Evolutionary conservation across 1,284 basidiomycete genomes (phyloP), one percentile per base, ranked within the genome.

Genomic region (Tylopilus sp.): DNA sequence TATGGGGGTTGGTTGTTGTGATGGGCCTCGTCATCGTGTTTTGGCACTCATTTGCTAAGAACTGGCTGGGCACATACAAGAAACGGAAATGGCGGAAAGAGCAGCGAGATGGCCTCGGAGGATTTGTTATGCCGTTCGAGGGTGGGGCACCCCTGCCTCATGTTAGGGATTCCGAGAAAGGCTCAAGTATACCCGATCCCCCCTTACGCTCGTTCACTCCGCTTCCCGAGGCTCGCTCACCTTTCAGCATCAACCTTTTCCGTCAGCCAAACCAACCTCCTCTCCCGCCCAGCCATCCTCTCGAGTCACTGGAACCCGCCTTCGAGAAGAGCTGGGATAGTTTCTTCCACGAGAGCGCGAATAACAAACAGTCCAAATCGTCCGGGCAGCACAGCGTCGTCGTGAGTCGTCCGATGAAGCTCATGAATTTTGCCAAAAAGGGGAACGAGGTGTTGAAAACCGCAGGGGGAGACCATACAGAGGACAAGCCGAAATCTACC

Each of bases 1-100:
- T 95, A 1, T 97, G 91, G 86, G 77, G 68, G 15, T 40, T 90
- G 29, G 87, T 93, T 38, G 78, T 91, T 15, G 55, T 91, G 52
- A 84, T 91, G 76, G 91, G 75, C 2, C 58, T 88, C 29, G 57
- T 66, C 43, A 72, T 87, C 55, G 73, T 90, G 44, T 70, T 81
- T 53, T 89, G 83, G 83, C 74, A 86, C 60, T 76, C 84, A 9
- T 82, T 79, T 61, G 79, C 76, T 31, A 73, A 71, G 38, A 65
- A 66, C 12, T 69, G 69, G 66, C 46, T 80, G 28, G 74, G 81
- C 59, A 69, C 67, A 41, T 71, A 74, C 54, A 71, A 70, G 59
- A 74, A 74, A 53, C 72, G 72, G 56, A 75, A 69, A 61, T 83
- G 77, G 71, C 67, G 73, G 59, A 71, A 64, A 48, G 75, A 82